These are phyloP conservation scores for Kernera saxatilis DNA, from an alignment of 345 rosid genomes.

Conservation along the genomic window DNA sequence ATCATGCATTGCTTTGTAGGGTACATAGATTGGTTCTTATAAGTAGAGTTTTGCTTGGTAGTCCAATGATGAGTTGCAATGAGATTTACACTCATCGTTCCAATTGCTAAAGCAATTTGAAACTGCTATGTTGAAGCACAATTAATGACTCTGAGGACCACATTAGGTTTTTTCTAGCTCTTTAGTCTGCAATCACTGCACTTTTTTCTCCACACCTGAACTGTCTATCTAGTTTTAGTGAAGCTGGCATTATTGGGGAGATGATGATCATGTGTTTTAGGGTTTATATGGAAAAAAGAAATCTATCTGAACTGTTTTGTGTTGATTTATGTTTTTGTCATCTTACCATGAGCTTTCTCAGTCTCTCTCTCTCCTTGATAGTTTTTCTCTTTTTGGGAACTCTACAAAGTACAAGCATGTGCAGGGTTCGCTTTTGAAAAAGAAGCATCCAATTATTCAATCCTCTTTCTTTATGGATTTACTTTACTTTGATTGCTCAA, in stretches of 20 bases:
- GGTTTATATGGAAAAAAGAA: background rate
- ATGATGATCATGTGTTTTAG: background rate
- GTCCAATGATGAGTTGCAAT: constrained; percentile 29
- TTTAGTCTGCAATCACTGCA: background rate
- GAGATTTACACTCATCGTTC: constrained; percentile 29
- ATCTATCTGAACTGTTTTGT: background rate
- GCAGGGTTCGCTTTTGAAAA: background rate
- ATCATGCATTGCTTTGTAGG: background rate
- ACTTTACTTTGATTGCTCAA: background rate
- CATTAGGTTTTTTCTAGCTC: background rate
- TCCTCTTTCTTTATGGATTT: background rate
- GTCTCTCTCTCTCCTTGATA: background rate
- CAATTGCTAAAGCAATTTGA: constrained; percentile 30
- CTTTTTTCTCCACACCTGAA: background rate
- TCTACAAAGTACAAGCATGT: background rate
- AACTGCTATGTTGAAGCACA: constrained; percentile 25
- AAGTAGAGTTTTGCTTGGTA: background rate
- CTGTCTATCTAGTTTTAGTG: background rate
- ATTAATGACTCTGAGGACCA: constrained; percentile 28
- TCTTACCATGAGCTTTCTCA: background rate
- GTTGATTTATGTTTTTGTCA: background rate
- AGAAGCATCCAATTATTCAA: background rate
- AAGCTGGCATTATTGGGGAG: background rate
- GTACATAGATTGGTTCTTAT: background rate
- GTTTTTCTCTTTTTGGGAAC: background rate